Evolutionary conservation across 1,284 basidiomycete species (phyloP).

Genomic region (Boletus smithii): DNA sequence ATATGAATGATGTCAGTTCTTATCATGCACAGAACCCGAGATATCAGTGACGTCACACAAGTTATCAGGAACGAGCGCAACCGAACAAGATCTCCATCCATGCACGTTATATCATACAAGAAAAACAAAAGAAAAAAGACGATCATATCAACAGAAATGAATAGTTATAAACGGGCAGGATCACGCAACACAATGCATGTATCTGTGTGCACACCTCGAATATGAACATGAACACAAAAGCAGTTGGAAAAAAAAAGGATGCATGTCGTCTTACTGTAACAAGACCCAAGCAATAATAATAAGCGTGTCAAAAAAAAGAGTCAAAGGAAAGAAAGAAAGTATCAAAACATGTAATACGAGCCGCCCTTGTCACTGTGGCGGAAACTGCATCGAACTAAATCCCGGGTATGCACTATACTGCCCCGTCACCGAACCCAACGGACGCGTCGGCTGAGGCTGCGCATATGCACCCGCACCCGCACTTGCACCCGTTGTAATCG

Average conservation of each 20-base stretch:
- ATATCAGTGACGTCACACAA: too few species aligned
- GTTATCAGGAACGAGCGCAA: too few species aligned
- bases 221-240: slow-evolving; percentile 1
- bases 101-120: too few species aligned
- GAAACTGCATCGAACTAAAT: slow-evolving; percentile 23
- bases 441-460: slow-evolving; percentile 27
- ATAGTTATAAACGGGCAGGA: neutral
- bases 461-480: slow-evolving; percentile 14
- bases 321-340: neutral
- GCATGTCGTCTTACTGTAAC: slow-evolving; percentile 2
- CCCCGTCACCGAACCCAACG: slow-evolving; percentile 10
- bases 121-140: too few species aligned
- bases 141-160: neutral
- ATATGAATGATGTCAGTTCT: too few species aligned
- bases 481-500: slow-evolving; percentile 8
- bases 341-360: neutral
- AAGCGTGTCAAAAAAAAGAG: slow-evolving; percentile 6
- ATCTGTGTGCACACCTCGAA: neutral
- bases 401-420: slow-evolving; percentile 22
- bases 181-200: neutral
- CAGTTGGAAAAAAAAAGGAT: neutral
- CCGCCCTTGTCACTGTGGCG: slow-evolving; percentile 14
- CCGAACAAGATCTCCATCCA: too few species aligned
- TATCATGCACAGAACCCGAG: too few species aligned
- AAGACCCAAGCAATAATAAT: slow-evolving; percentile 26